A percentile compares a stretch with the other conserved stretches of the same genome.
phyloP scores from a whole-genome alignment of 1,139 yeast genomes.

The Yarrowia galli region DNA sequence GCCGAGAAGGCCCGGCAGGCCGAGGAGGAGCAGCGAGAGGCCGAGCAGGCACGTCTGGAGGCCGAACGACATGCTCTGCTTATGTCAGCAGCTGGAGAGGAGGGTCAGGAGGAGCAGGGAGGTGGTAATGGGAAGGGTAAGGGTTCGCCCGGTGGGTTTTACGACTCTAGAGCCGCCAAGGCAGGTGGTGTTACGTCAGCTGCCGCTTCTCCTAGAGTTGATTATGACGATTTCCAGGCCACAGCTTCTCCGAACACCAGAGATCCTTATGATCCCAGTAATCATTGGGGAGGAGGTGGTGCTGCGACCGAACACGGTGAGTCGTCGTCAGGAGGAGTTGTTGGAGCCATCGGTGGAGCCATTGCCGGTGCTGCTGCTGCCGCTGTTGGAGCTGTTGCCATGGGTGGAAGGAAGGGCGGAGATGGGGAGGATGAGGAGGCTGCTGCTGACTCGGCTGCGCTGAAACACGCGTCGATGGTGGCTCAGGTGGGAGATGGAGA shows the following conservation, averaged over 20 bases:
- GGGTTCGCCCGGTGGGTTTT: background rate
- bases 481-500: background rate
- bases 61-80: slow-evolving; percentile 34
- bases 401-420: no score
- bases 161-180: background rate
- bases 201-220: slow-evolving; percentile 9
- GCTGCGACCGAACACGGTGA: no score
- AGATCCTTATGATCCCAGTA: slow-evolving; percentile 30
- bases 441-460: background rate
- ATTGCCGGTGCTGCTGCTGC: background rate
- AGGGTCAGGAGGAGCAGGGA: no score
- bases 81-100: slow-evolving; percentile 28
- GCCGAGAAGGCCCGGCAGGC: slow-evolving; percentile 25
- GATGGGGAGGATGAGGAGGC: no score
- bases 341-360: background rate
- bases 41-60: slow-evolving; percentile 27
- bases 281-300: slow-evolving; percentile 15
- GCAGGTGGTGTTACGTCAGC: background rate
- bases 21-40: slow-evolving; percentile 21
- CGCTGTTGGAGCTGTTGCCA: slow-evolving; percentile 1
- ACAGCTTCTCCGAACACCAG: background rate
- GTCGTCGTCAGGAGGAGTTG: background rate
- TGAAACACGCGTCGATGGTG: slow-evolving; percentile 4
- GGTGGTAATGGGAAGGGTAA: background rate
- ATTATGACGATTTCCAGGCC: background rate